Evolutionary conservation across 805 yeast species (phyloP).

Genomic region (Lipomyces kockii): DNA sequence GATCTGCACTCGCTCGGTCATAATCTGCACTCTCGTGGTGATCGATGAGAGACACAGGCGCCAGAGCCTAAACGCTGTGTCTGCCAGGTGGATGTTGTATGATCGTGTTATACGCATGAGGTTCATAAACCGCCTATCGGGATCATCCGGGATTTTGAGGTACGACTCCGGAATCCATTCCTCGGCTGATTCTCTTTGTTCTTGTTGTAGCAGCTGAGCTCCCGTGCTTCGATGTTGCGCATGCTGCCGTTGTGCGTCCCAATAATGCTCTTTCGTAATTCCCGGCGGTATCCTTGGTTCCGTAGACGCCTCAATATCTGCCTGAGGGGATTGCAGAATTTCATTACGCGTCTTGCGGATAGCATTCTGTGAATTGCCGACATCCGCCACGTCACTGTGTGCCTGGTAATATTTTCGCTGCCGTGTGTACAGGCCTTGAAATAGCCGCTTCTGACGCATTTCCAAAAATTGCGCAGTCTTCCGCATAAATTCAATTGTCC

Average conservation of each 20-base stretch:
- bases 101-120: constrained; percentile 17
- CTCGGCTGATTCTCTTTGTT: not conserved
- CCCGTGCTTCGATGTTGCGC: not conserved
- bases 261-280: not conserved
- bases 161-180: constrained; percentile 7
- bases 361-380: not conserved
- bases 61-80: constrained; percentile 27
- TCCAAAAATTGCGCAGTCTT: constrained; percentile 3
- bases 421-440: not conserved
- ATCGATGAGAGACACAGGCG: constrained; percentile 13
- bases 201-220: not conserved
- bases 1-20: constrained; percentile 16
- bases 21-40: constrained; percentile 11
- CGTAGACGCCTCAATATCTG: not conserved
- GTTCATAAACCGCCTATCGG: constrained; percentile 13
- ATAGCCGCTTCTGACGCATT: not conserved
- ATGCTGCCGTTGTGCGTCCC: not conserved
- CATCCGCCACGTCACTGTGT: not conserved
- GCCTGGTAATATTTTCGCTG: not conserved
- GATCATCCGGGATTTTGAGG: constrained; percentile 20
- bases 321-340: not conserved
- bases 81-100: constrained; percentile 17
- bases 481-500: constrained; percentile 19
- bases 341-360: no score
- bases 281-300: not conserved